Evolutionary conservation across 2,329 filamentous ascomycete species (phyloP), one percentile per base, ranked within the genome.

Genomic region (Exophiala spinifera): DNA sequence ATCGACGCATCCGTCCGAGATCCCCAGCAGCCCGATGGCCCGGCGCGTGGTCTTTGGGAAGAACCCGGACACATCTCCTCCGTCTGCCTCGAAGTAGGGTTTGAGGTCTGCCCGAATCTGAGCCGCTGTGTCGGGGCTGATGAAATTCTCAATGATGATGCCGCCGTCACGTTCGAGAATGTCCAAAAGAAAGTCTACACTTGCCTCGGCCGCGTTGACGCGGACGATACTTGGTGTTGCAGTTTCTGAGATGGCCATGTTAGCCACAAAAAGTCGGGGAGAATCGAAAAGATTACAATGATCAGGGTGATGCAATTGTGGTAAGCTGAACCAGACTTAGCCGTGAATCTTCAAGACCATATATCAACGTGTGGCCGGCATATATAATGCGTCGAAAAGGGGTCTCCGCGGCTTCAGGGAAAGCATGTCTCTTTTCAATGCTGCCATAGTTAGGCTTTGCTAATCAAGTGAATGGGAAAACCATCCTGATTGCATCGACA

Each of bases 1-100:
- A 33, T 74, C 68, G 17, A 70, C 66, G 19, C 70, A 73, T 0
- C 64, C 65, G 23, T 70, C 66, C 0, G 73, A 75, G 14, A 69
- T 65, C 3, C 62, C 68, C 13, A 75, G 54, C 14, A 75, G 53
- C 1, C 73, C 71, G 2, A 68, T 69, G 0, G 72, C 73, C 4
- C 65, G 61, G 17, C 65, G 55, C 3, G 65, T 67, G 19, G 64
- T 60, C 6, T 31, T 57, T 10, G 62, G 61, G 47, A 65, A 64
- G 48, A 64, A 63, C 11, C 73, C 53, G 25, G 48, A 49, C 17
- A 33, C n/a, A 36, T 56, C 53, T 19, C 45, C 53, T n/a, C 56
- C 49, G 54, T 64, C 62, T 19, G 40, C 47, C 25, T 54, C 46
- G 23, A 65, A 57, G 36, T 50, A 54, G 14, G 61, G 62, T 28